Conservation (phyloP, 176 grass and related monocot species). For the Ananas comosus region DNA sequence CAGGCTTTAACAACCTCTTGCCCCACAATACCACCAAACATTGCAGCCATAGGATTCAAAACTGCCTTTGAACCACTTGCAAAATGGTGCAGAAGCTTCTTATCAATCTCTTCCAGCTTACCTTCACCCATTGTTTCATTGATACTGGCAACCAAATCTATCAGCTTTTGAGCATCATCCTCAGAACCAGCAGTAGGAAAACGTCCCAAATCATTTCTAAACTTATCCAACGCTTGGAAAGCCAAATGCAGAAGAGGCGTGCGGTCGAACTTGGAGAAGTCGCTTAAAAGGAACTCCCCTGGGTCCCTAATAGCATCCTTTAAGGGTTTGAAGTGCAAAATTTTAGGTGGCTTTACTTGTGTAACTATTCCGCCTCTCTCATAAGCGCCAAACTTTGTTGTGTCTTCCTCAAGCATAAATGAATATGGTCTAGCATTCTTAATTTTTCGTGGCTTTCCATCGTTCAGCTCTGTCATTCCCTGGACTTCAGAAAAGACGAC, state of each 20-base stretch:
- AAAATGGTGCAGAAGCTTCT: conserved; percentile 64
- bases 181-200: conserved; percentile 62
- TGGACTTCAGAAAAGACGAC: conserved; percentile 84
- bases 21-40: conserved; percentile 87
- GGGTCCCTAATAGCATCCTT: conserved; percentile 76
- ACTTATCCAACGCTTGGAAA: conserved; percentile 89
- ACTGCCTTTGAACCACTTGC: conserved; percentile 63
- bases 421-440: conserved; percentile 82
- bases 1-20: conserved; percentile 93
- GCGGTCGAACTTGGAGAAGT: conserved; percentile 86
- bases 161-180: conserved; percentile 60
- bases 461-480: conserved; percentile 82
- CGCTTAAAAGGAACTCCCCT: conserved; percentile 86
- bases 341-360: conserved; percentile 75
- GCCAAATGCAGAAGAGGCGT: conserved; percentile 74
- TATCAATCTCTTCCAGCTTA: conserved; percentile 65
- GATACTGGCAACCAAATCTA: conserved; percentile 43
- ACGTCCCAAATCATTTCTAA: conserved; percentile 42
- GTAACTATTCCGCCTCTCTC: conserved; percentile 78
- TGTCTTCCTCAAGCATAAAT: conserved; percentile 84
- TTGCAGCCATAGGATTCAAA: conserved; percentile 91
- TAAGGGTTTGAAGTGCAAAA: conserved; percentile 74
- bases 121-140: conserved; percentile 53
- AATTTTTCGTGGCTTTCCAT: conserved; percentile 78
- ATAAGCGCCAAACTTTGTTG: conserved; percentile 55